phyloP scores from a whole-genome alignment of 129 eudicot species.

The Heracleum sosnowskyi region DNA sequence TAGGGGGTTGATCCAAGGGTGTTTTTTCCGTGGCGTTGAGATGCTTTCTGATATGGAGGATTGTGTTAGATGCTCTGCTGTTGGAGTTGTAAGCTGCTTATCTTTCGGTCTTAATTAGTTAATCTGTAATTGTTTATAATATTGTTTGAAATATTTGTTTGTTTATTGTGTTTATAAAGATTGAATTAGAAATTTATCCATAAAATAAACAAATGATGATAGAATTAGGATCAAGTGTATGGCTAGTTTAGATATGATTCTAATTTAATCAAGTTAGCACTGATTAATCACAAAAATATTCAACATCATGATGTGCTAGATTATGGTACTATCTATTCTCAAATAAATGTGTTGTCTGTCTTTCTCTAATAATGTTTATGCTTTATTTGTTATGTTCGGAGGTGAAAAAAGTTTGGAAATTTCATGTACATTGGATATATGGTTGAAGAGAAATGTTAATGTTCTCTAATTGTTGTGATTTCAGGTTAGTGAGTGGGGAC shows the following conservation, averaged over 20 bases:
- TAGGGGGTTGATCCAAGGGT: slow-evolving; percentile 35
- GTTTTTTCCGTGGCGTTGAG: slow-evolving; percentile 64
- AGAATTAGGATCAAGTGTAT: background rate
- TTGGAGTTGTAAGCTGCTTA: slow-evolving; percentile 45
- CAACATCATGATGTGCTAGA: background rate
- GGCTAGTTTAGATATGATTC: background rate
- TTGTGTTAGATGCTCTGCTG: slow-evolving; percentile 57
- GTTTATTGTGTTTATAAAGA: background rate
- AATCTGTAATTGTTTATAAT: background rate
- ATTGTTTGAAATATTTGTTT: background rate
- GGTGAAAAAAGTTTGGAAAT: background rate
- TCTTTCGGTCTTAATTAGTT: background rate
- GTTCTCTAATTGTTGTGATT: slow-evolving; percentile 2
- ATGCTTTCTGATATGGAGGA: slow-evolving; percentile 57
- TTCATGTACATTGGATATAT: background rate
- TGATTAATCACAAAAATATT: background rate
- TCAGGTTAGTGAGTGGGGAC: slow-evolving; percentile 77
- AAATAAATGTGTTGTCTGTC: background rate
- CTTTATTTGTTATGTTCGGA: background rate
- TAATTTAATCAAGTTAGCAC: background rate
- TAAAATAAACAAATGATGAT: background rate
- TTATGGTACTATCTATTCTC: background rate
- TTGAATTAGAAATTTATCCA: background rate
- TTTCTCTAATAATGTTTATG: background rate
- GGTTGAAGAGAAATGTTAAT: background rate